These are phyloP conservation scores for Tirmania nivea DNA, from an alignment of 495 filamentous ascomycete species.

Conservation along the genomic window DNA sequence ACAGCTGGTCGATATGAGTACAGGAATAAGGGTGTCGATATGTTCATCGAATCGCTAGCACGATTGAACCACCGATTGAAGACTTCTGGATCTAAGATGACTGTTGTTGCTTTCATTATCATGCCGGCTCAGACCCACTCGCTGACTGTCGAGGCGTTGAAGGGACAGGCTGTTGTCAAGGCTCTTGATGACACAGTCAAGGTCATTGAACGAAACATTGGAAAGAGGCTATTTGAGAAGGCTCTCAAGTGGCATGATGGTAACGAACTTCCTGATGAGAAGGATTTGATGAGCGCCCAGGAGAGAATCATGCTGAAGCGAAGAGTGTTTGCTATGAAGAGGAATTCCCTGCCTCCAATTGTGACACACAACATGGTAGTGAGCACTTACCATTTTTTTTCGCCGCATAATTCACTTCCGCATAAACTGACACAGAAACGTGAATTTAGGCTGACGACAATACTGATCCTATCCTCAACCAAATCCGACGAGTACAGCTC, in stretches of 20 bases:
- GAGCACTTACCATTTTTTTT: slow-evolving; percentile 1
- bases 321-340: slow-evolving; percentile 87
- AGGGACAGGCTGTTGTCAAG: slow-evolving; percentile 93
- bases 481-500: slow-evolving; percentile 83
- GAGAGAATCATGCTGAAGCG: slow-evolving; percentile 86
- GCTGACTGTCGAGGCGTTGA: slow-evolving; percentile 82
- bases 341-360: slow-evolving; percentile 70
- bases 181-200: slow-evolving; percentile 79
- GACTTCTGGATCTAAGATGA: slow-evolving; percentile 62
- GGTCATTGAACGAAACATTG: slow-evolving; percentile 72
- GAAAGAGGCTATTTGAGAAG: slow-evolving; percentile 82
- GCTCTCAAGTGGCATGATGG: slow-evolving; percentile 88
- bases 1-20: slow-evolving; percentile 94
- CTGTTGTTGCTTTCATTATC: slow-evolving; percentile 96
- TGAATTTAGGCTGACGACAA: slow-evolving; percentile 41
- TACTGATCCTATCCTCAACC: slow-evolving; percentile 88
- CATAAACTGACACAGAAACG: not conserved
- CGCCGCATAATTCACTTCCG: not conserved
- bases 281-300: slow-evolving; percentile 74
- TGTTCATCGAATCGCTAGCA: slow-evolving; percentile 94
- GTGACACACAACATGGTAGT: slow-evolving; percentile 92
- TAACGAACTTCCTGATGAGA: slow-evolving; percentile 77
- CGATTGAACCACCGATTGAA: slow-evolving; percentile 88
- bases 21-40: slow-evolving; percentile 94
- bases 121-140: slow-evolving; percentile 98